Conservation (phyloP, 2,329 filamentous ascomycete genomes). For the Colletotrichum siamense region DNA sequence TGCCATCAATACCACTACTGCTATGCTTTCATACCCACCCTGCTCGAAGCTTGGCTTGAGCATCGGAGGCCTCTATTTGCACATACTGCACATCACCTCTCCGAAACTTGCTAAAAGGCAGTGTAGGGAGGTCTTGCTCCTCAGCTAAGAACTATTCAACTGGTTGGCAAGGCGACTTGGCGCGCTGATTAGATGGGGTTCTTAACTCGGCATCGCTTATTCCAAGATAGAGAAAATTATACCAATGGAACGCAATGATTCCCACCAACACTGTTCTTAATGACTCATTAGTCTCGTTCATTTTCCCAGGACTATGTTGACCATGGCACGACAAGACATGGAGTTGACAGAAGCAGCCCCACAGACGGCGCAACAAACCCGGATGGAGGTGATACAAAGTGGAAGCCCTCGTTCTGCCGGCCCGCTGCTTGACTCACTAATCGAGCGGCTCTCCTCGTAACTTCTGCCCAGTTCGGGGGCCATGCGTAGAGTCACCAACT, state of each 20-base stretch:
- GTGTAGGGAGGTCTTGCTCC: neutral
- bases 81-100: neutral
- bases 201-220: neutral
- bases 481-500: neutral
- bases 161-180: neutral
- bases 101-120: neutral
- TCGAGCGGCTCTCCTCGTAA: neutral
- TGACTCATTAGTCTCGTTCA: neutral
- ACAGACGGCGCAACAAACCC: neutral
- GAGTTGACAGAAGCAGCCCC: neutral
- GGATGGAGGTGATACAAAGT: neutral
- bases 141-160: neutral
- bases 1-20: neutral
- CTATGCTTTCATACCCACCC: neutral
- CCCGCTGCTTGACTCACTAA: neutral
- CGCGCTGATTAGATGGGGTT: neutral
- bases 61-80: neutral
- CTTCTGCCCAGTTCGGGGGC: neutral
- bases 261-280: neutral
- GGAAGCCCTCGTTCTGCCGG: neutral
- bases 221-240: neutral
- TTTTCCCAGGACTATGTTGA: neutral
- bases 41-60: neutral
- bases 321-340: neutral
- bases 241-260: neutral